Evolutionary conservation across 2,329 filamentous ascomycete species (phyloP).

Genomic region (Esteya vermicola): DNA sequence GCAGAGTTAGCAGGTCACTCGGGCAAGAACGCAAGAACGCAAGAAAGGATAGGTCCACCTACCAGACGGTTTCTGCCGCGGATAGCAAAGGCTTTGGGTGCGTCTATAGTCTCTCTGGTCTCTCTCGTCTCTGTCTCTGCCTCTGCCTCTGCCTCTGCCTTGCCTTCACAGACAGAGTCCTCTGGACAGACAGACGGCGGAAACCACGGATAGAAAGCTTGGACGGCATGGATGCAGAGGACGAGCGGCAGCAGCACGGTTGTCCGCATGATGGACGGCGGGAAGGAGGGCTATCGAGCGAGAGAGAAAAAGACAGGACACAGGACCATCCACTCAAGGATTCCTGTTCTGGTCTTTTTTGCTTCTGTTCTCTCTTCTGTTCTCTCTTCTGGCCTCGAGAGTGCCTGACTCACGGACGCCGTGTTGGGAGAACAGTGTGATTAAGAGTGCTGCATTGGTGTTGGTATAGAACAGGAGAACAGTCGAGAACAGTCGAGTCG

Average conservation of each 20-base stretch:
- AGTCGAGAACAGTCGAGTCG: neutral
- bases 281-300: neutral
- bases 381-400: too few relatives aligned
- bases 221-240: slow-evolving; percentile 28
- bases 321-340: slow-evolving; percentile 11
- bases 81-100: too few relatives aligned
- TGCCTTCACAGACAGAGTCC: slow-evolving; percentile 13
- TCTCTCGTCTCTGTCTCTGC: neutral
- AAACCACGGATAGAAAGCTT: slow-evolving; percentile 33
- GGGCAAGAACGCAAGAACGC: too few relatives aligned
- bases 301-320: neutral
- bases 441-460: slow-evolving; percentile 4
- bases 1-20: too few relatives aligned
- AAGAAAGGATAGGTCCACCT: too few relatives aligned
- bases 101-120: too few relatives aligned
- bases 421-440: neutral
- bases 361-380: too few relatives aligned
- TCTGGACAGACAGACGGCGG: slow-evolving; percentile 17
- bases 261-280: slow-evolving; percentile 22
- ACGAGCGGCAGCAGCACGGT: slow-evolving; percentile 28
- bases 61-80: too few relatives aligned
- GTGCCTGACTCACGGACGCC: slow-evolving; percentile 5
- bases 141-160: too few relatives aligned
- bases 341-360: slow-evolving; percentile 5
- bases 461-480: neutral